These are phyloP conservation scores for Waltergamsia citrina DNA, from an alignment of 2,329 filamentous ascomycete genomes.

Conservation along the genomic window DNA sequence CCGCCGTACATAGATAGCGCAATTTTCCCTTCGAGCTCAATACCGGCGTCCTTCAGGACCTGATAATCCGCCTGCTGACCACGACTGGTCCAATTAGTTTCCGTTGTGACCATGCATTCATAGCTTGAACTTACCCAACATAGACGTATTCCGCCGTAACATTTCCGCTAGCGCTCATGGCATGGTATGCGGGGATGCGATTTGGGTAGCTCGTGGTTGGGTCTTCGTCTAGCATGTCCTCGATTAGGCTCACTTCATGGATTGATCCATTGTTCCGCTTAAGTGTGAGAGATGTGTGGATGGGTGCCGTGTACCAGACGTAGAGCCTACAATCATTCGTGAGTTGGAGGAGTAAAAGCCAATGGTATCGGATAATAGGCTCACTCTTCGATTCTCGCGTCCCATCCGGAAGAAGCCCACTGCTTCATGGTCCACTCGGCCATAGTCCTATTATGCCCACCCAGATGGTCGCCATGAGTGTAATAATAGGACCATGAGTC, in stretches of 20 bases:
- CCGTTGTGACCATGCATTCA: background rate
- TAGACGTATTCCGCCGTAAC: slow-evolving; percentile 69
- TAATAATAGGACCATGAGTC: slow-evolving; percentile 28
- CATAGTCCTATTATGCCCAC: slow-evolving; percentile 22
- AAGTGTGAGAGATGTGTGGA: slow-evolving; percentile 39
- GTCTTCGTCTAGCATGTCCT: slow-evolving; percentile 65
- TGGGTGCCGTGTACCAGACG: slow-evolving; percentile 51
- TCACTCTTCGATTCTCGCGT: slow-evolving; percentile 32
- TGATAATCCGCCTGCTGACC: slow-evolving; percentile 68
- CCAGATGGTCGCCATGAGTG: slow-evolving; percentile 25
- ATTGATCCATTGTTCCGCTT: slow-evolving; percentile 31
- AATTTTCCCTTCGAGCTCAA: slow-evolving; percentile 68
- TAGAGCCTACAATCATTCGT: too few relatives aligned
- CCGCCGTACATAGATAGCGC: slow-evolving; percentile 68
- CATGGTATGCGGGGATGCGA: slow-evolving; percentile 70
- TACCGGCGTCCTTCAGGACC: slow-evolving; percentile 56
- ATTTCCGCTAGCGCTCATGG: slow-evolving; percentile 72
- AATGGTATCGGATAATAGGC: too few relatives aligned
- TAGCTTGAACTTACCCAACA: slow-evolving; percentile 44
- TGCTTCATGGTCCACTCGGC: slow-evolving; percentile 26
- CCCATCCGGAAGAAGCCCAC: slow-evolving; percentile 24
- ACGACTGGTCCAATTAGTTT: slow-evolving; percentile 19
- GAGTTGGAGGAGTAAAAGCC: too few relatives aligned
- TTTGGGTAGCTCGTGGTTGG: slow-evolving; percentile 58
- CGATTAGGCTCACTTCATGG: slow-evolving; percentile 58